phyloP scores from a whole-genome alignment of 176 grass and related monocot species.

The Typha latifolia region DNA sequence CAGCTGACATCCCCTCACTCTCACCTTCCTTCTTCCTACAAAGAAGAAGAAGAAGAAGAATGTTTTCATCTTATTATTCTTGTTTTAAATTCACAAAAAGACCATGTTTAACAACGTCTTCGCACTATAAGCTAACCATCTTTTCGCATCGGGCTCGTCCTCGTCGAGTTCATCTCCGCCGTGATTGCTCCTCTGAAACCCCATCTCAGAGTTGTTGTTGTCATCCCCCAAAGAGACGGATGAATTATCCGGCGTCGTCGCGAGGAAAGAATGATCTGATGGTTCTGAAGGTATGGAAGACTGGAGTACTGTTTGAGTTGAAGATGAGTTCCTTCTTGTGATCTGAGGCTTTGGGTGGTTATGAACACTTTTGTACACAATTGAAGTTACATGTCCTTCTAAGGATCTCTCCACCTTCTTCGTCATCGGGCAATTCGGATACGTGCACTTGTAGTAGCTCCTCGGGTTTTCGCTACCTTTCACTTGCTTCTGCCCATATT shows the following conservation, averaged over 20 bases:
- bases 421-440: conserved; percentile 29
- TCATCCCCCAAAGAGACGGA: conserved; percentile 24
- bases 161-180: conserved; percentile 21
- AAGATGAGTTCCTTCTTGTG: conserved; percentile 11
- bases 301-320: conserved; percentile 1
- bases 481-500: conserved; percentile 44
- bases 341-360: conserved; percentile 33
- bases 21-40: conserved; percentile 32
- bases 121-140: conserved; percentile 16
- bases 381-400: conserved; percentile 39
- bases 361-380: conserved; percentile 35
- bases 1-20: conserved; percentile 11
- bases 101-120: too few species aligned
- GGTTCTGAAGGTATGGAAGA: conserved; percentile 5
- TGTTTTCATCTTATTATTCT: too few species aligned
- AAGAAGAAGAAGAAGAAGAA: neutral
- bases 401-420: conserved; percentile 38
- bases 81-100: too few species aligned
- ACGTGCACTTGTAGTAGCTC: conserved; percentile 44
- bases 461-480: conserved; percentile 38
- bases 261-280: conserved; percentile 5
- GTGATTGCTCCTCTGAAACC: conserved; percentile 1
- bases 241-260: conserved; percentile 19
- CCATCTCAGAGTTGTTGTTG: conserved; percentile 5
- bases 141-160: conserved; percentile 23